Percentiles rank a stretch among this genome's conserved stretches.
phyloP scores from a whole-genome alignment of 768 basidiomycete species.

The Steccherinum ochraceum region DNA sequence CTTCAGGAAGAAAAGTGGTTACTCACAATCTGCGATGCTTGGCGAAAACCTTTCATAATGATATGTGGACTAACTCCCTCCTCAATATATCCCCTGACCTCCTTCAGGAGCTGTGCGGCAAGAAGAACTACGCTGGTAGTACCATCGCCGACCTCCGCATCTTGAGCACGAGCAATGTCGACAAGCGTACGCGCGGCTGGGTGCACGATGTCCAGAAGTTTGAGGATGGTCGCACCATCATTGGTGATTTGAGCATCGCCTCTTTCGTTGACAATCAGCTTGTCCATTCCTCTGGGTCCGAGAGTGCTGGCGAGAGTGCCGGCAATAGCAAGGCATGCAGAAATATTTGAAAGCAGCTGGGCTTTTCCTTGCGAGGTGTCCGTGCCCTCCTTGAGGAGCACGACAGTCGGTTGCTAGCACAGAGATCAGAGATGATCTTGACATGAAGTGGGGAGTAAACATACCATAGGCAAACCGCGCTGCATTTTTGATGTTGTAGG shows the following conservation, averaged over 20 bases:
- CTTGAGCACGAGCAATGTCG: conserved; percentile 96
- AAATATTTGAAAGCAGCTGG: conserved; percentile 91
- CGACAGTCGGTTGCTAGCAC: conserved; percentile 90
- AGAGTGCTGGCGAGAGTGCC: conserved; percentile 90
- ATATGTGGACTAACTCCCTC: conserved; percentile 97
- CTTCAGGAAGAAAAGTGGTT: conserved; percentile 10
- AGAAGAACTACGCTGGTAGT: conserved; percentile 95
- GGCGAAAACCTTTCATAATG: conserved; percentile 94
- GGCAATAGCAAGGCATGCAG: conserved; percentile 90
- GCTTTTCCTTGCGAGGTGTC: conserved; percentile 93
- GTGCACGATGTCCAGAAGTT: conserved; percentile 95
- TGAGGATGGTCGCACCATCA: conserved; percentile 98
- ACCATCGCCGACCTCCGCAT: conserved; percentile 97
- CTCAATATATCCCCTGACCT: conserved; percentile 86
- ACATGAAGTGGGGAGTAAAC: conserved; percentile 4
- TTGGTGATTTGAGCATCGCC: conserved; percentile 99
- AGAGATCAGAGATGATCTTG: not conserved
- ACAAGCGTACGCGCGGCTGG: conserved; percentile 97
- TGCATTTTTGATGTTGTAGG: conserved; percentile 60
- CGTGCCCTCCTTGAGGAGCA: conserved; percentile 93
- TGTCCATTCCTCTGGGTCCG: conserved; percentile 99
- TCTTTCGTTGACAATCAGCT: conserved; percentile 88
- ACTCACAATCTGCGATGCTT: conserved; percentile 79
- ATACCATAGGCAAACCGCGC: conserved; percentile 74
- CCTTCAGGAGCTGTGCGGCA: conserved; percentile 91